Percentiles rank a stretch among this genome's conserved stretches.
phyloP scores from a whole-genome alignment of 345 rosid genomes.

The Pugionium cornutum region DNA sequence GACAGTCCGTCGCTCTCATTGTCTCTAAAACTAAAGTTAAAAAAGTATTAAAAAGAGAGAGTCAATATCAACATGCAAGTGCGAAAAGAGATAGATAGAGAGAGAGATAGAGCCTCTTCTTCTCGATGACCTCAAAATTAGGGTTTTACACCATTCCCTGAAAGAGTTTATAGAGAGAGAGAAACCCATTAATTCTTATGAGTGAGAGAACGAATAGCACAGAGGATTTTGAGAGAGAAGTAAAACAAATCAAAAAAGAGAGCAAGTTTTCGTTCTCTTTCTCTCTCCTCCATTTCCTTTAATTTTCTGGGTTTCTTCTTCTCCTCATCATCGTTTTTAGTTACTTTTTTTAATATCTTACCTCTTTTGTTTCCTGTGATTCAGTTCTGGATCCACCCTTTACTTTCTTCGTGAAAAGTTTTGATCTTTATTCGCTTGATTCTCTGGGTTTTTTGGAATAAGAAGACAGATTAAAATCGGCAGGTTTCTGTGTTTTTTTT shows the following conservation, averaged over 20 bases:
- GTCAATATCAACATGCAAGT: slow-evolving; percentile 39
- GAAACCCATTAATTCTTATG: not conserved
- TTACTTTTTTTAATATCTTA: no score
- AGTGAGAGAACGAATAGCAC: slow-evolving; percentile 63
- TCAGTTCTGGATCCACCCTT: not conserved
- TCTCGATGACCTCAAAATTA: slow-evolving; percentile 33
- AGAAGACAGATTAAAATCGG: not conserved
- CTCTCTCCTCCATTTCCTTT: slow-evolving; percentile 37
- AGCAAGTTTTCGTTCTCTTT: slow-evolving; percentile 46
- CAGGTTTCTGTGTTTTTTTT: not conserved
- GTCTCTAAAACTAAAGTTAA: not conserved
- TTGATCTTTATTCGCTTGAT: not conserved
- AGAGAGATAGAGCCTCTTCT: slow-evolving; percentile 15
- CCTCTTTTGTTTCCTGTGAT: no score
- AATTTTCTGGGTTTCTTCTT: slow-evolving; percentile 41
- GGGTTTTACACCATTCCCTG: slow-evolving; percentile 30
- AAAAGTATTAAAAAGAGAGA: not conserved
- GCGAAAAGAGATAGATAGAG: slow-evolving; percentile 18
- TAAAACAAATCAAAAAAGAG: no score
- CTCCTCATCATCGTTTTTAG: slow-evolving; percentile 2
- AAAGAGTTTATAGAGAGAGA: not conserved
- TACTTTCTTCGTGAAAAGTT: slow-evolving; percentile 17
- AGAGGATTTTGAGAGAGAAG: slow-evolving; percentile 49
- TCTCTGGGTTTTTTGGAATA: not conserved
- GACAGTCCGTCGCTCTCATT: slow-evolving; percentile 14